phyloP scores from a whole-genome alignment of 2,329 filamentous ascomycete genomes.

The Penicillium digitatum region DNA sequence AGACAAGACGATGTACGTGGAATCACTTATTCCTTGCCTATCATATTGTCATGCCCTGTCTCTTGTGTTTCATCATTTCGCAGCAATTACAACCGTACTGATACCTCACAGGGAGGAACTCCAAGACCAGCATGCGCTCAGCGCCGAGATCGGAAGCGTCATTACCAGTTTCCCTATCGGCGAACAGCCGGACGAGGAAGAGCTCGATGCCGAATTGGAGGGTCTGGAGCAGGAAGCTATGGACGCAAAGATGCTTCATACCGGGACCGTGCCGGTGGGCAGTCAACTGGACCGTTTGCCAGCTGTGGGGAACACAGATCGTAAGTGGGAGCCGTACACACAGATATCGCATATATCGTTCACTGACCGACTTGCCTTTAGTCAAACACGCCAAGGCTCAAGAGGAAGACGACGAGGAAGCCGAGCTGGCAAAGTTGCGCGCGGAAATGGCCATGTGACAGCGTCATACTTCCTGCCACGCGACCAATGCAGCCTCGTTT shows the following conservation, averaged over 20 bases:
- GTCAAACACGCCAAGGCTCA: constrained; percentile 46
- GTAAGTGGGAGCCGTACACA: constrained; percentile 53
- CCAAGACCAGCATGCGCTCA: constrained; percentile 85
- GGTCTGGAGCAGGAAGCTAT: constrained; percentile 85
- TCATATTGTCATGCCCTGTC: neutral
- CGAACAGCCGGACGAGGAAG: constrained; percentile 74
- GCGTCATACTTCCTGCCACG: constrained; percentile 1
- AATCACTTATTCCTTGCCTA: neutral
- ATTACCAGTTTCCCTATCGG: constrained; percentile 69
- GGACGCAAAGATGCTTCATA: constrained; percentile 90
- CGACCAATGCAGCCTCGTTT: constrained; percentile 8
- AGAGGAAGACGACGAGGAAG: constrained; percentile 93
- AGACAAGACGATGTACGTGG: constrained; percentile 82
- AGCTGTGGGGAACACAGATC: constrained; percentile 66
- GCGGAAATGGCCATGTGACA: constrained; percentile 92
- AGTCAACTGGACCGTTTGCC: constrained; percentile 76
- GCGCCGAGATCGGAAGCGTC: constrained; percentile 84
- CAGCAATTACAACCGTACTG: constrained; percentile 3
- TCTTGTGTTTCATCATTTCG: neutral
- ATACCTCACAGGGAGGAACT: constrained; percentile 68
- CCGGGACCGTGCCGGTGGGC: constrained; percentile 74
- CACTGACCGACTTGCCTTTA: constrained; percentile 20
- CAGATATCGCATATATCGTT: neutral
- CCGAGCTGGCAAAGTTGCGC: constrained; percentile 85
- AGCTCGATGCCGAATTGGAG: constrained; percentile 81